A percentile compares a stretch with the other conserved stretches of the same genome.
phyloP scores from a whole-genome alignment of 2,329 filamentous ascomycete species.

The Metarhizium robertsii region DNA sequence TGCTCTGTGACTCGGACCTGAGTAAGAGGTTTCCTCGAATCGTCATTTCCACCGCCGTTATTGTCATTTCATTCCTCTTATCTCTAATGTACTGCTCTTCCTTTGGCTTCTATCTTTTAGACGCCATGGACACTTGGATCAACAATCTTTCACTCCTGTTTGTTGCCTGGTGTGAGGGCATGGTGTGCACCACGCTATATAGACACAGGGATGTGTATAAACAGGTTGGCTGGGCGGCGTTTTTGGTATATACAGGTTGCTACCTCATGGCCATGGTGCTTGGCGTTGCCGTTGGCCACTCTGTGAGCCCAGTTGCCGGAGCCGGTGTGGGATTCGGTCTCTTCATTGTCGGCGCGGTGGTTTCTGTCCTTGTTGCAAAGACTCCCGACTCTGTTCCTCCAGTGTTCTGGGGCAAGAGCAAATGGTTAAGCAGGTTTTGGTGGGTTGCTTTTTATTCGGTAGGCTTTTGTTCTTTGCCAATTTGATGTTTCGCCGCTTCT shows the following conservation, averaged over 20 bases:
- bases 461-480: conserved; percentile 10
- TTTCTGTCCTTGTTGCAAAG: conserved; percentile 26
- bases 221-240: conserved; percentile 29
- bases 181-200: conserved; percentile 40
- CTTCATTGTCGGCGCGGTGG: conserved; percentile 28
- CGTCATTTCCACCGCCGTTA: conserved; percentile 29
- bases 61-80: conserved; percentile 35
- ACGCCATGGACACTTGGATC: conserved; percentile 42
- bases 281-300: conserved; percentile 38
- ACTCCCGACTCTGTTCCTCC: conserved; percentile 28
- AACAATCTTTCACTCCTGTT: conserved; percentile 43
- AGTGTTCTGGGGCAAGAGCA: conserved; percentile 31
- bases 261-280: conserved; percentile 39
- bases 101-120: conserved; percentile 33
- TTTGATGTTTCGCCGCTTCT: too few relatives aligned
- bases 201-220: conserved; percentile 34
- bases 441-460: conserved; percentile 40
- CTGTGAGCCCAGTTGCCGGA: conserved; percentile 28
- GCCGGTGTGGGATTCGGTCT: conserved; percentile 39
- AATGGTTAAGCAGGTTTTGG: conserved; percentile 33
- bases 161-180: conserved; percentile 29
- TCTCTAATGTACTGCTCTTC: conserved; percentile 42
- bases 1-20: conserved; percentile 34
- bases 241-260: conserved; percentile 33
- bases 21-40: conserved; percentile 20